phyloP scores from a whole-genome alignment of 345 rosid genomes.

The Populus pruinosa region DNA sequence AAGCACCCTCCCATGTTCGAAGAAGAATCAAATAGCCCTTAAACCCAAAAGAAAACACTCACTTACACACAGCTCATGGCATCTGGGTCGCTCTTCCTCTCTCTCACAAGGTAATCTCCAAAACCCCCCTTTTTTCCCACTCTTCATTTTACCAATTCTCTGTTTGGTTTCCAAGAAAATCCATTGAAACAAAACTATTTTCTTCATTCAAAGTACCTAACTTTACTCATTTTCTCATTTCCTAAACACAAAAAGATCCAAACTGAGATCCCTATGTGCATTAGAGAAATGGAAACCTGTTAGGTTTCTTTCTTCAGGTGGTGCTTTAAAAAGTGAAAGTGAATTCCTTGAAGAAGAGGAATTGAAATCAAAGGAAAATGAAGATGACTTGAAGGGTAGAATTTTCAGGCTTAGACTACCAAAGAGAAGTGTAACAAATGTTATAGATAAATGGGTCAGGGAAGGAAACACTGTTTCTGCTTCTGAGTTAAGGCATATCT shows the following conservation, averaged over 20 bases:
- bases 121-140: background rate
- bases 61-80: background rate
- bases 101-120: background rate
- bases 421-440: slow-evolving; percentile 70
- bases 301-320: slow-evolving; percentile 31
- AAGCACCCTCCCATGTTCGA: too few species aligned
- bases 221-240: too few species aligned
- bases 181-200: too few species aligned
- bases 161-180: background rate
- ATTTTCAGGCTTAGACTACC: slow-evolving; percentile 76
- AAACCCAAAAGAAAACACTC: background rate
- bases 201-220: too few species aligned
- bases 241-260: background rate
- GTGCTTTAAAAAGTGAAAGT: slow-evolving; percentile 26
- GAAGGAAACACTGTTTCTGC: slow-evolving; percentile 61
- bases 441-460: slow-evolving; percentile 72
- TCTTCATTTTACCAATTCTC: background rate
- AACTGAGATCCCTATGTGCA: slow-evolving; percentile 1
- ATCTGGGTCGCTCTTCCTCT: background rate
- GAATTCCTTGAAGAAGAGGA: slow-evolving; percentile 44
- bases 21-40: background rate
- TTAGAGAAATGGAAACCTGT: background rate
- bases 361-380: slow-evolving; percentile 31
- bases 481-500: slow-evolving; percentile 67
- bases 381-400: slow-evolving; percentile 61